Base-by-base conservation (phyloP, 2,329 filamentous ascomycete species). In the Penicillium digitatum region DNA sequence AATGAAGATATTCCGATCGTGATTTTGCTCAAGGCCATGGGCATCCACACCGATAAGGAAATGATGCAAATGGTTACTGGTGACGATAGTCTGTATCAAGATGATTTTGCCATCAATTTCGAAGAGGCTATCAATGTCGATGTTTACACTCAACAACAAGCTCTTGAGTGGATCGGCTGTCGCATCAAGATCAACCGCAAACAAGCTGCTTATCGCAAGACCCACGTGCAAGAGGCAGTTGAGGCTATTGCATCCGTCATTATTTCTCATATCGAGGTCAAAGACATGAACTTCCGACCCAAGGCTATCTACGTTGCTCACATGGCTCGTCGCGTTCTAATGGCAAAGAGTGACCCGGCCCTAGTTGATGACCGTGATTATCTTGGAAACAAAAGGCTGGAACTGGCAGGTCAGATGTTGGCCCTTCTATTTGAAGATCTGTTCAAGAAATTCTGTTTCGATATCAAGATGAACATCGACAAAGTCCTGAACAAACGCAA, bases 281-380 rank as follows among this genome's bases (percentile, higher is more conserved):
- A 90, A 64, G 90, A 90, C 43, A 83, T 96, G 63, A 92, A 99
- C 69, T 97, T 97, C 72, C 87, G 94, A 53, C 92, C 93, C n/a
- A 99, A 99, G 71, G 92, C 93, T 22, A 83, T 97, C 9, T 99
- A 97, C 67, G 85, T 99, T 52, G 93, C 93, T 45, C 90, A 96
- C 78, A 99, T 99, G 94, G 90, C 91, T 27, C 87, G 94, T n/a
- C 85, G 92, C 72, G 92, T 97, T 3, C 76, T 99, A 46, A 96
- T 97, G 89, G 92, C 92, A 2, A 87, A 91, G 68, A 88, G 94
- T 56, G 90, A 99, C 68, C 84, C 89, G 1, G 90, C 88, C 54
- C 79, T 97, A 50, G 90, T 99, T 2, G 94, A 99, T 65, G 94
- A 99, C 71, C 84, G 94, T 69, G 95, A 99, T 75, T 99, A 97